Conservation (phyloP, 2,329 filamentous ascomycete species). For the Sordariomycetes sp. region DNA sequence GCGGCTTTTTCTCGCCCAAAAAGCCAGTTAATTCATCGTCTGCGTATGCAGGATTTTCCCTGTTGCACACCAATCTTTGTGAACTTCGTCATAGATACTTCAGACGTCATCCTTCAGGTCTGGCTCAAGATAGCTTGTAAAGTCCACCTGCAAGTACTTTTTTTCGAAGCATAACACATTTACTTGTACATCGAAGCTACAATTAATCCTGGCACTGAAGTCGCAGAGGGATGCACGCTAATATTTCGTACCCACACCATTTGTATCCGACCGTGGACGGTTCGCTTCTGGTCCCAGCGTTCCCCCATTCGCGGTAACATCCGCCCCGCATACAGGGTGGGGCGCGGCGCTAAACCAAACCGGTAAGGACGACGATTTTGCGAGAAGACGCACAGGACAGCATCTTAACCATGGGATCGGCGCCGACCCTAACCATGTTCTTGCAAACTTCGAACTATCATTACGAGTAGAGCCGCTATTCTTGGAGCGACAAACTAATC, state of each 20-base stretch:
- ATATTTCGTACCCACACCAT: background rate
- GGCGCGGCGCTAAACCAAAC: background rate
- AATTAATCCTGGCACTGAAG: no score
- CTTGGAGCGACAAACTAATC: no score
- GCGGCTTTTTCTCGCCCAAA: background rate
- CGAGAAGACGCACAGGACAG: background rate
- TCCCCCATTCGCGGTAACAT: background rate
- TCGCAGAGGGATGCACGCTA: no score
- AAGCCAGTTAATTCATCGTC: background rate
- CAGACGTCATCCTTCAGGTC: no score
- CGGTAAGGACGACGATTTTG: background rate
- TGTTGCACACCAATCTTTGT: no score
- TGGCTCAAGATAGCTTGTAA: no score
- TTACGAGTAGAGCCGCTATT: no score
- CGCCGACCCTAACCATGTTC: background rate
- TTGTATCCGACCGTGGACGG: background rate
- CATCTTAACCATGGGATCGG: constrained; percentile 1
- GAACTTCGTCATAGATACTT: no score
- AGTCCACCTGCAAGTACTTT: no score
- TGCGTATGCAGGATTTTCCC: background rate
- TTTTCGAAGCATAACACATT: no score
- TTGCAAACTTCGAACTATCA: background rate
- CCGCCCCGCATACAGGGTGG: background rate
- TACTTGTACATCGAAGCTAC: no score
- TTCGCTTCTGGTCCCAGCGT: background rate